Conservation (phyloP, 352 stramenopile species). For the Pythium coloratum region DNA sequence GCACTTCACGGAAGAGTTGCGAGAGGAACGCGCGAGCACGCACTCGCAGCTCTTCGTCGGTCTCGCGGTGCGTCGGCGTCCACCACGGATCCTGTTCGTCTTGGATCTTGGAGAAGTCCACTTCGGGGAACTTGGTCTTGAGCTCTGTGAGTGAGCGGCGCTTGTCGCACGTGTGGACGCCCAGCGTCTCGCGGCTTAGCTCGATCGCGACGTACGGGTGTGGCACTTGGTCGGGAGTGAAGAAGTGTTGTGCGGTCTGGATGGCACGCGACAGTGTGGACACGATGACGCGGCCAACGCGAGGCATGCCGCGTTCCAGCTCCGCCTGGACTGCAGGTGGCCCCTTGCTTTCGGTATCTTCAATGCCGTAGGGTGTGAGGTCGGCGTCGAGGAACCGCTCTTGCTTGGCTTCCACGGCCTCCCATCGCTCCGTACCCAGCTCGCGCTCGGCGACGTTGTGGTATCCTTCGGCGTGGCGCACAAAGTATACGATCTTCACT, state of each 20-base stretch:
- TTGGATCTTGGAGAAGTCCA: constrained; percentile 60
- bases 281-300: constrained; percentile 61
- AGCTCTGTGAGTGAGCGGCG: constrained; percentile 45
- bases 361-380: constrained; percentile 57
- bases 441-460: constrained; percentile 68
- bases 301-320: constrained; percentile 53
- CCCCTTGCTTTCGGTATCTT: constrained; percentile 49
- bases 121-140: constrained; percentile 47
- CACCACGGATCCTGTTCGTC: constrained; percentile 61
- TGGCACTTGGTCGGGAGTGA: constrained; percentile 34
- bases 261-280: constrained; percentile 70
- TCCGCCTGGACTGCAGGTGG: constrained; percentile 34
- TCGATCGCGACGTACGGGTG: constrained; percentile 62
- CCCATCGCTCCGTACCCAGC: constrained; percentile 53
- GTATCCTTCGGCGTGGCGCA: constrained; percentile 71
- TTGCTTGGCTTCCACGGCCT: constrained; percentile 55
- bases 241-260: constrained; percentile 70
- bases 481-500: constrained; percentile 77
- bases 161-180: constrained; percentile 72
- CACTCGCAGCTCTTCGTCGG: constrained; percentile 49
- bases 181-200: constrained; percentile 59
- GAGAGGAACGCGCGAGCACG: constrained; percentile 49
- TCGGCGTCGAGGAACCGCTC: constrained; percentile 64
- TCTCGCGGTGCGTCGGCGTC: constrained; percentile 61
- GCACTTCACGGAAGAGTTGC: constrained; percentile 53